These are phyloP conservation scores for Cladobotryum protrusum DNA, from an alignment of 2,329 filamentous ascomycete genomes.

Conservation along the genomic window DNA sequence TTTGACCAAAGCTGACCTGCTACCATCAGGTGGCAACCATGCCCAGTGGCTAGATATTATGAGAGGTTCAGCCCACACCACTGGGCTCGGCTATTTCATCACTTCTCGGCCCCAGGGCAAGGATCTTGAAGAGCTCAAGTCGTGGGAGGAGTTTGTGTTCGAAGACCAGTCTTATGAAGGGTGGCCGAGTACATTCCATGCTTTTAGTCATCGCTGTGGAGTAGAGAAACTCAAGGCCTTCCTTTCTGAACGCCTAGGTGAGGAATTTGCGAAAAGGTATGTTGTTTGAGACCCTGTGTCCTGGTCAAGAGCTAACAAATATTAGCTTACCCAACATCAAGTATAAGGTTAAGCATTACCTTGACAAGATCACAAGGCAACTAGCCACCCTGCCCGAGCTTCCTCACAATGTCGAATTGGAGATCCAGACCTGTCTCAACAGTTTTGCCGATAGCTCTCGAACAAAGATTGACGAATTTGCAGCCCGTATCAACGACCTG, in stretches of 20 bases:
- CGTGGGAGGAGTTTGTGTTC: constrained; percentile 50
- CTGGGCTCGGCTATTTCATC: constrained; percentile 73
- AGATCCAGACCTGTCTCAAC: constrained; percentile 54
- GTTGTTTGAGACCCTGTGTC: constrained; percentile 2
- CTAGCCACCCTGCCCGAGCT: constrained; percentile 59
- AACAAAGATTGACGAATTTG: constrained; percentile 45
- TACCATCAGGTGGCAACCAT: constrained; percentile 45
- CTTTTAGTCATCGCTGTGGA: constrained; percentile 44
- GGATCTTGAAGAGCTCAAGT: constrained; percentile 44
- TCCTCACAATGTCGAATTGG: constrained; percentile 59
- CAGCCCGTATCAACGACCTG: constrained; percentile 38
- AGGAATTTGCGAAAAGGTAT: constrained; percentile 48
- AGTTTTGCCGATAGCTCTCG: constrained; percentile 49
- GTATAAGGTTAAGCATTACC: constrained; percentile 43
- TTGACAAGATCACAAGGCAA: constrained; percentile 46
- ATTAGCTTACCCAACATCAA: constrained; percentile 47
- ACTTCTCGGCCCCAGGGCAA: constrained; percentile 61
- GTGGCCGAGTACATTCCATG: constrained; percentile 46
- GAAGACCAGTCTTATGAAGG: constrained; percentile 28
- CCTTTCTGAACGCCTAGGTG: constrained; percentile 46
- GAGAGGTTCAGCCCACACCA: constrained; percentile 50
- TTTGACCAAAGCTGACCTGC: constrained; percentile 76
- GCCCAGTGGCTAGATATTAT: constrained; percentile 60
- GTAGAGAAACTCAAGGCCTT: constrained; percentile 47
- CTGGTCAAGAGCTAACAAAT: not conserved